Evolutionary conservation across 768 basidiomycete genomes (phyloP).

Genomic region (Kwoniella sp.): DNA sequence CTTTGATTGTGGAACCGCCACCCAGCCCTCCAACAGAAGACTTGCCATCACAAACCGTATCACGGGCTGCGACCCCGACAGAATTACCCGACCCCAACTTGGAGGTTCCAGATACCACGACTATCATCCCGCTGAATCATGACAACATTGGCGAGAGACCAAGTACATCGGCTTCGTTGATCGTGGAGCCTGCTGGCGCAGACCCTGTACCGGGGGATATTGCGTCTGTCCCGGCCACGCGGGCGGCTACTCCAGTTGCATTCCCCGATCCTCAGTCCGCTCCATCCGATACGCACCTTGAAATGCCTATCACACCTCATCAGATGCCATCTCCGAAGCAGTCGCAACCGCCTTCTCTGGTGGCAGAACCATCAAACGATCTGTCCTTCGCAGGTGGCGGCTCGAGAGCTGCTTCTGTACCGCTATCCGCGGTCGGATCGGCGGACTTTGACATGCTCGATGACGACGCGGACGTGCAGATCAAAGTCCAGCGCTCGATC

Average conservation of each 20-base stretch:
- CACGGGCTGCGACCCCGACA: slow-evolving; percentile 22
- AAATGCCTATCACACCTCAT: slow-evolving; percentile 14
- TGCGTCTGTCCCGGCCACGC: not conserved
- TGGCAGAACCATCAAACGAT: slow-evolving; percentile 5
- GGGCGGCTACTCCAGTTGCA: slow-evolving; percentile 3
- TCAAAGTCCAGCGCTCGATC: too few relatives aligned
- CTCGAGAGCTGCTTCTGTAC: not conserved
- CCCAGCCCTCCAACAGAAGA: slow-evolving; percentile 1
- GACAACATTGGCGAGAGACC: slow-evolving; percentile 4
- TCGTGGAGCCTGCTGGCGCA: slow-evolving; percentile 20
- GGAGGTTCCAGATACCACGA: slow-evolving; percentile 3
- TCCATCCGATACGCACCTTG: slow-evolving; percentile 1
- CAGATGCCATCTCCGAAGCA: slow-evolving; percentile 1
- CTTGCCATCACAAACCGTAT: not conserved
- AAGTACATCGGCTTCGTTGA: slow-evolving; percentile 12
- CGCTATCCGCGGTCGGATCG: not conserved
- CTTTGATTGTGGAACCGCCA: slow-evolving; percentile 14
- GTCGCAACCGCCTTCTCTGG: slow-evolving; percentile 6
- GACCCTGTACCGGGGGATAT: slow-evolving; percentile 5
- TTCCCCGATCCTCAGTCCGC: slow-evolving; percentile 15
- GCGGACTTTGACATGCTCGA: not conserved
- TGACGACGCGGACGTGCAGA: slow-evolving; percentile 7
- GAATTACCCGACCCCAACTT: slow-evolving; percentile 20
- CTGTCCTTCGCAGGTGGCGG: not conserved
- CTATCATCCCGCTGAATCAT: slow-evolving; percentile 1